These are phyloP conservation scores for Trypanosoma conorhini DNA, from an alignment of 208 protist genomes.

Conservation along the genomic window DNA sequence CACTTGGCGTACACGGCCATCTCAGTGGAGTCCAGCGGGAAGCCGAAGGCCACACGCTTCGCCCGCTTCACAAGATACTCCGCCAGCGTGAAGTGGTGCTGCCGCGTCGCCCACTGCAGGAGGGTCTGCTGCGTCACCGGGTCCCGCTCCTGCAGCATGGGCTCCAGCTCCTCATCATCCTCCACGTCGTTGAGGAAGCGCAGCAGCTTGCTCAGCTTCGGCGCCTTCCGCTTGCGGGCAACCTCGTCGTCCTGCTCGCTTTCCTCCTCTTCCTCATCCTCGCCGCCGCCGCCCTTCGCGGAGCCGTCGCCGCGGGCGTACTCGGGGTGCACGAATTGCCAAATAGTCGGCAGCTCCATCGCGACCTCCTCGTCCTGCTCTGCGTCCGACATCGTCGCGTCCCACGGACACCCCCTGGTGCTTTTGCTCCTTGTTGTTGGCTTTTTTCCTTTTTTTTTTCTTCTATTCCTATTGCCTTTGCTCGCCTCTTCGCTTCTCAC, in stretches of 20 bases:
- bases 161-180: constrained; percentile 80
- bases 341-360: constrained; percentile 69
- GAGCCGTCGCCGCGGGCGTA: constrained; percentile 29
- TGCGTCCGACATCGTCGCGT: constrained; percentile 23
- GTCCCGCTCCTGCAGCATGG: constrained; percentile 68
- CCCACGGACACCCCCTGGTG: too few species aligned
- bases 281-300: constrained; percentile 21
- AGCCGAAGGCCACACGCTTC: constrained; percentile 78
- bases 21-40: constrained; percentile 63
- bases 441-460: constrained; percentile 18
- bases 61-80: constrained; percentile 88
- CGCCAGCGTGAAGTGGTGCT: constrained; percentile 78
- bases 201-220: constrained; percentile 69
- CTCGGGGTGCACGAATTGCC: constrained; percentile 77
- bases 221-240: constrained; percentile 58
- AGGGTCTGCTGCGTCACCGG: constrained; percentile 87
- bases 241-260: constrained; percentile 43
- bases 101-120: constrained; percentile 86
- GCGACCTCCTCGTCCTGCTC: constrained; percentile 46
- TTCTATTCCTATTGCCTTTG: neutral
- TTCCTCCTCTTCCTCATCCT: constrained; percentile 47
- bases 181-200: constrained; percentile 85
- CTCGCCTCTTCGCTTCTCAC: constrained; percentile 1
- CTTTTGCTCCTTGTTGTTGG: neutral
- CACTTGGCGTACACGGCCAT: constrained; percentile 80